Evolutionary conservation across 805 yeast species (phyloP), one percentile per base, ranked within the genome.

Genomic region (Kluyveromyces dobzhanskii): DNA sequence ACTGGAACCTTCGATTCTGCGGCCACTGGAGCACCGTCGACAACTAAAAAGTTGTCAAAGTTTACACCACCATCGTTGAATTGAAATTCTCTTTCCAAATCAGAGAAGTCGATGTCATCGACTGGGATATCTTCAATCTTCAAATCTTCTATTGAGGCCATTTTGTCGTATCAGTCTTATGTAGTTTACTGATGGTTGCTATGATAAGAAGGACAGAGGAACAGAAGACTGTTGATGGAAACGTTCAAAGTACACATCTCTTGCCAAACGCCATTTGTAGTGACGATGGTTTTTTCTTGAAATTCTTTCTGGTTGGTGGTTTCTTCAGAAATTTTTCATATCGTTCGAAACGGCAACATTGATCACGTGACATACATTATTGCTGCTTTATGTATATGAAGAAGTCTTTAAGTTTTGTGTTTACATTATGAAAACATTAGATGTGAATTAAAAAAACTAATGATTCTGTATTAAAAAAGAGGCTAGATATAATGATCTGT

Each of bases 1-100:
- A 84, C 77, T 40, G 86, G 84, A 37, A 79, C 84, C 65, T 92
- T 92, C 38, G 85, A 61, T 58, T 81, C 94, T 42, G 97, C 95
- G 18, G 95, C 95, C 45, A 86, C 70, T 49, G 99, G 99, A 9
- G 95, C 88, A 35, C 98, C 98, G 59, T 87, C 97, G 37, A 86
- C 82, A 23, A 90, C 84, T 42, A 90, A 77, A 56, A 76, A 87
- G 54, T 75, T 75, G 54, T 85, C 95, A 41, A 84, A 70, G 37
- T 78, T 75, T 42, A 71, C 65, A 14, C 39, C 37, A 38, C 75
- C 76, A 39, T 73, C 76, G 41, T 75, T 73, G 36, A 82, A 78
- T 17, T 74, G 62, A 61, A 73, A 86, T 63, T 85, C 70, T 41
- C 72, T 78, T 61, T 90, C 97, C 56, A 90, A 71, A 60, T 88